phyloP scores from a whole-genome alignment of 164 flowering plant genomes.

The Annona squamosa region DNA sequence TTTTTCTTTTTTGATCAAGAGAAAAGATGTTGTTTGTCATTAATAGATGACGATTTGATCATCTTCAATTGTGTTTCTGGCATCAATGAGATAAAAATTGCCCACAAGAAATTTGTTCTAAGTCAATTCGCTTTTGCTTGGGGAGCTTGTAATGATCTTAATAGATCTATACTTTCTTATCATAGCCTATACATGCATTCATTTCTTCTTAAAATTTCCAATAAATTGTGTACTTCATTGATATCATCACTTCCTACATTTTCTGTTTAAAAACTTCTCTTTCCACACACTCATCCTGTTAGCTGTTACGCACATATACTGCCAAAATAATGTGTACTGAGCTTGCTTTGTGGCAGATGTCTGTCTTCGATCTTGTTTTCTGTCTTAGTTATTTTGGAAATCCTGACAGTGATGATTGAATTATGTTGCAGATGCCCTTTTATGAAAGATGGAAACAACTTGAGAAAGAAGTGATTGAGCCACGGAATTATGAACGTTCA shows the following conservation, averaged over 20 bases:
- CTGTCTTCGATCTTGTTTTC: not conserved
- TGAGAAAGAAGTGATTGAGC: conserved; percentile 93
- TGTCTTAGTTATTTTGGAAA: not conserved
- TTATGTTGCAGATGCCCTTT: conserved; percentile 68
- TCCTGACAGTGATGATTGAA: conserved; percentile 3
- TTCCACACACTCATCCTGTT: not conserved
- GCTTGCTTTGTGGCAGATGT: not conserved
- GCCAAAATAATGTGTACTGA: not conserved
- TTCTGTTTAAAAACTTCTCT: not conserved
- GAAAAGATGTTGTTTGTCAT: not conserved
- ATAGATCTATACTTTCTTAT: too few species aligned
- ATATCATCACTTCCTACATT: not conserved
- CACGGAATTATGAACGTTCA: conserved; percentile 73
- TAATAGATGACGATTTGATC: not conserved
- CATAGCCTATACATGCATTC: too few species aligned
- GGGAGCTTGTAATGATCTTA: too few species aligned
- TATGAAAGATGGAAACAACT: conserved; percentile 93
- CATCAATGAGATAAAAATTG: too few species aligned
- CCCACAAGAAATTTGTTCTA: too few species aligned
- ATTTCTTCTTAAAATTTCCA: too few species aligned
- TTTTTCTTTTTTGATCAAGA: not conserved
- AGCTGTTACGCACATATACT: not conserved
- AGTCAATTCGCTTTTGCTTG: too few species aligned
- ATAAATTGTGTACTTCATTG: too few species aligned
- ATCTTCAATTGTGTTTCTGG: not conserved